These are phyloP conservation scores for Neophaeococcomyces mojaviensis DNA, from an alignment of 2,329 filamentous ascomycete genomes.

Conservation along the genomic window DNA sequence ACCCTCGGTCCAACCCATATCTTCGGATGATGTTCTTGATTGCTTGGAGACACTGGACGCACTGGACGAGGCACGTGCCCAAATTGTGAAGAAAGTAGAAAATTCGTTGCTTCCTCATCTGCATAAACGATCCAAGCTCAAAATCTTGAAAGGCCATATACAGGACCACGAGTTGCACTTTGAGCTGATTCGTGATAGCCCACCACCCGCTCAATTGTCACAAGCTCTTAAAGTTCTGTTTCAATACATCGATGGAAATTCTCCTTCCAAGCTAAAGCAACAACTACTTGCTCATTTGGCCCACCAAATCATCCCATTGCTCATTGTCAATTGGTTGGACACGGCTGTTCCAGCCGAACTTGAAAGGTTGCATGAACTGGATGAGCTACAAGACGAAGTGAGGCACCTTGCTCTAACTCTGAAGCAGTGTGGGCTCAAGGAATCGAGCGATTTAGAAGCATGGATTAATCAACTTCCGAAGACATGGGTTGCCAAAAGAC, in stretches of 20 bases:
- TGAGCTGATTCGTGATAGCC: neutral
- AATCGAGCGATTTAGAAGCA: slow-evolving; percentile 55
- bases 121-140: slow-evolving; percentile 10
- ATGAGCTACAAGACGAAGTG: slow-evolving; percentile 59
- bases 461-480: slow-evolving; percentile 76
- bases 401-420: slow-evolving; percentile 58
- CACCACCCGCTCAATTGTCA: neutral
- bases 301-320: slow-evolving; percentile 50
- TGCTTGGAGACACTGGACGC: slow-evolving; percentile 6
- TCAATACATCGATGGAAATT: neutral
- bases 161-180: slow-evolving; percentile 15
- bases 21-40: slow-evolving; percentile 2
- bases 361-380: slow-evolving; percentile 48
- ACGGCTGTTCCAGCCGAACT: slow-evolving; percentile 68
- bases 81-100: slow-evolving; percentile 4
- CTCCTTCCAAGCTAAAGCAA: slow-evolving; percentile 2
- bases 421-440: slow-evolving; percentile 55
- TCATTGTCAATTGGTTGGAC: slow-evolving; percentile 69
- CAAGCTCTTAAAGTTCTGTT: neutral
- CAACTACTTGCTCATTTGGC: neutral
- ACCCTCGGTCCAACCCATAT: neutral
- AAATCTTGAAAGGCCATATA: slow-evolving; percentile 16
- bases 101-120: slow-evolving; percentile 15
- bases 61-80: neutral
- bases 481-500: slow-evolving; percentile 78